These are phyloP conservation scores for Calocybe cyanea DNA, from an alignment of 768 basidiomycete species.

Conservation along the genomic window DNA sequence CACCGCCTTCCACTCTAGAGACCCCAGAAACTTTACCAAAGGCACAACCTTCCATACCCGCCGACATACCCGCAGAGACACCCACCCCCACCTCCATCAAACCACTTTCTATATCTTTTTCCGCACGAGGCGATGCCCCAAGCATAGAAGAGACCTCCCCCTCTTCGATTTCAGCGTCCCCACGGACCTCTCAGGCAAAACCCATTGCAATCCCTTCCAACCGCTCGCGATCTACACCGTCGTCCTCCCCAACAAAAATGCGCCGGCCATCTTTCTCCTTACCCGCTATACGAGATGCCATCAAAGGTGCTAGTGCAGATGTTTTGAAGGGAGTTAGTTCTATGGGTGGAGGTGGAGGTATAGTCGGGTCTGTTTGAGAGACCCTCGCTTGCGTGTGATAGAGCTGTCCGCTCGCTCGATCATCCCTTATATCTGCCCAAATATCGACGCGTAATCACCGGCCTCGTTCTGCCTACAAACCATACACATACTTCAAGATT, in stretches of 20 bases:
- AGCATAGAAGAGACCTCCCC: too few relatives aligned
- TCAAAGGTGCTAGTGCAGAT: constrained; percentile 15
- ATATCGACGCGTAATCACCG: neutral
- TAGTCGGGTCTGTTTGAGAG: constrained; percentile 5
- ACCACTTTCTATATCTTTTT: neutral
- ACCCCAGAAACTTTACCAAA: neutral
- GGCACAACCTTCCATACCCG: constrained; percentile 1
- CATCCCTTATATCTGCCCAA: neutral
- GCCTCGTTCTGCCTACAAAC: too few relatives aligned
- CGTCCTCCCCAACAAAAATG: constrained; percentile 5
- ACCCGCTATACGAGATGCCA: constrained; percentile 13
- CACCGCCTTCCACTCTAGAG: neutral
- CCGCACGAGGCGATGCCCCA: neutral
- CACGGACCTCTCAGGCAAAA: neutral
- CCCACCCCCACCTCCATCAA: constrained; percentile 1
- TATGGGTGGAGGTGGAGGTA: constrained; percentile 8
- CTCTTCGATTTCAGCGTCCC: neutral
- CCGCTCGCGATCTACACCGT: neutral
- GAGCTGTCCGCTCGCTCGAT: neutral
- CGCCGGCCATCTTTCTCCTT: constrained; percentile 15
- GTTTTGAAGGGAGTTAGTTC: constrained; percentile 17
- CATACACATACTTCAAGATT: too few relatives aligned
- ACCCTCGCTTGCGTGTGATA: neutral
- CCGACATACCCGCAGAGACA: neutral
- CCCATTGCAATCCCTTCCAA: constrained; percentile 5